Base-by-base conservation (phyloP, 768 basidiomycete genomes). In the Cyathus striatus region DNA sequence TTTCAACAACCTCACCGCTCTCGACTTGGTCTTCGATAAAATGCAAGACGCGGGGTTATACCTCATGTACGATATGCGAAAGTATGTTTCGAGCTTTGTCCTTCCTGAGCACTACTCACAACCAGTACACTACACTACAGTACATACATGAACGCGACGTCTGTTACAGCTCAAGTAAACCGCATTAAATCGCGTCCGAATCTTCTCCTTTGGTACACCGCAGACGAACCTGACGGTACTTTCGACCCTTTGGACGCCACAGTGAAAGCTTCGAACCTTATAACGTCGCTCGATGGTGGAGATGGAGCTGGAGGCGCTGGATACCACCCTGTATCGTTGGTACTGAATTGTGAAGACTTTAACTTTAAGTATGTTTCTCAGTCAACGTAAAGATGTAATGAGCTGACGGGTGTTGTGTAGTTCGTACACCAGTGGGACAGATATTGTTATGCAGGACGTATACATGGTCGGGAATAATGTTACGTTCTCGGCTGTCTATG, bases 1-100 rank as follows among this genome's bases (percentile, higher is more conserved):
- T 0, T 88, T 83, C 46, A 70, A 70, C 47, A 79, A 84, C 50
- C 47, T 80, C 24, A 79, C 81, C 0, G 70, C 69, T 0, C 61
- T 88, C 0, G 71, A 78, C 25, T 45, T 68, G 38, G 78, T 86
- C 21, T 54, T 89, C 5, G 81, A 87, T 52, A 65, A 72, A 33
- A 86, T 89, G 82, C 78, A 88, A 57, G 73, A 82, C 46, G 77
- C 81, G 0, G 74, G 73, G 1, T 46, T 78, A 9, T 90, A 83
- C 53, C 69, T 90, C 42, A 88, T 90, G 79, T 91, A 90, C 49
- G 86, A 90, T 56, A 89, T 90, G 86, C 73, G 86, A 38, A 64
- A 65, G 74, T 74, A 27, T 24, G 70, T 63, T 36, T 21, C 7
- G 32, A 37, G 14, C 16, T 13, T 23, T 10, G 10, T 24, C 23